Evolutionary conservation across 768 basidiomycete genomes (phyloP).

Genomic region (Rhodotorula sphaerocarpa): DNA sequence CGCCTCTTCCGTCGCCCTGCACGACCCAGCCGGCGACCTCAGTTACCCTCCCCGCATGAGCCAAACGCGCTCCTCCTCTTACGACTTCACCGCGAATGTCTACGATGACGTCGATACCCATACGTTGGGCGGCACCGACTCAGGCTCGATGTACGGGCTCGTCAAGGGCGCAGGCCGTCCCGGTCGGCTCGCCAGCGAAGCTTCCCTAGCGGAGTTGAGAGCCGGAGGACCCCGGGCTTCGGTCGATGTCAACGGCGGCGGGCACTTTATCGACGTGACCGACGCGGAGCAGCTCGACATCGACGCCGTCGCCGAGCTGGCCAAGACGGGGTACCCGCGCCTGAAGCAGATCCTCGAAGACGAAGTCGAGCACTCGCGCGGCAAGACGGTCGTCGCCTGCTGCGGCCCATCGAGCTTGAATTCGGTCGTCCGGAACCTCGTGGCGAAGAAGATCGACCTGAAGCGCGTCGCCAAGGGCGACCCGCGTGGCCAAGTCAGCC

Average conservation of each 20-base stretch:
- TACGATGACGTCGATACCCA: constrained; percentile 5
- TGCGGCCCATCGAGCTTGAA: constrained; percentile 68
- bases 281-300: constrained; percentile 57
- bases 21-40: constrained; percentile 11
- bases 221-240: neutral
- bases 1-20: neutral
- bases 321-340: constrained; percentile 60
- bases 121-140: constrained; percentile 7
- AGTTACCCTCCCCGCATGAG: neutral
- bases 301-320: constrained; percentile 55
- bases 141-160: constrained; percentile 4
- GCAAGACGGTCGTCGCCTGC: constrained; percentile 60
- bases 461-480: constrained; percentile 48
- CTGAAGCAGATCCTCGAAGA: constrained; percentile 57
- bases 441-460: constrained; percentile 57
- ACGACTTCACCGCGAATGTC: constrained; percentile 12
- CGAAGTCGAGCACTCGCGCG: constrained; percentile 55
- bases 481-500: constrained; percentile 18
- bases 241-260: neutral
- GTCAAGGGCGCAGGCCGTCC: neutral
- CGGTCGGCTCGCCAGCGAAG: neutral
- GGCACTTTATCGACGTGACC: constrained; percentile 49
- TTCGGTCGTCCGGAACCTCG: constrained; percentile 58
- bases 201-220: neutral
- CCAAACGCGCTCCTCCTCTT: neutral